A percentile compares a stretch with the other conserved stretches of the same genome.
These are phyloP conservation scores for Cocos nucifera DNA, from an alignment of 176 grass and related monocot species.

Conservation along the genomic window DNA sequence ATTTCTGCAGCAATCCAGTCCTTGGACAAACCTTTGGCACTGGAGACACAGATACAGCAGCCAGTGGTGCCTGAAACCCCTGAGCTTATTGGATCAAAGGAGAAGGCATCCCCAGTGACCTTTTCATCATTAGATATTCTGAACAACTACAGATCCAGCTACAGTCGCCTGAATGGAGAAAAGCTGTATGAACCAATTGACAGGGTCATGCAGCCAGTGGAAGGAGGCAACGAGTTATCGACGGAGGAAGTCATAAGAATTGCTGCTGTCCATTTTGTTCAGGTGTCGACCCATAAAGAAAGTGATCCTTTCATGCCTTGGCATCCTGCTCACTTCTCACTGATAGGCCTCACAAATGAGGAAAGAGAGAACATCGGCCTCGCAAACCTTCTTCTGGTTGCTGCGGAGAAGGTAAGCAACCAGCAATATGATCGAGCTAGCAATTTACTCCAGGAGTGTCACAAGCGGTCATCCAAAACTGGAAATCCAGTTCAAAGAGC, in stretches of 20 bases:
- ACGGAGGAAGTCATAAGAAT: slow-evolving; percentile 1
- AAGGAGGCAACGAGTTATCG: not conserved
- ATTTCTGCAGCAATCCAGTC: not conserved
- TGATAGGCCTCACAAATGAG: too few relatives aligned
- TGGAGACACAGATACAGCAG: not conserved
- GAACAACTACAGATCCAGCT: too few relatives aligned
- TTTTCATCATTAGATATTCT: too few relatives aligned
- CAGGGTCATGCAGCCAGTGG: not conserved
- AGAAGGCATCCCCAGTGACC: too few relatives aligned
- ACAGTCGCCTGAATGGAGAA: too few relatives aligned
- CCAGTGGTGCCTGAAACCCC: too few relatives aligned
- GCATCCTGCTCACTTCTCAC: too few relatives aligned
- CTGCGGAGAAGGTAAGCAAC: slow-evolving; percentile 2
- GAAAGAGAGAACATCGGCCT: not conserved
- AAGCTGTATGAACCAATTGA: too few relatives aligned
- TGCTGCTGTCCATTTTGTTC: not conserved
- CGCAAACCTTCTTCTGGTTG: not conserved
- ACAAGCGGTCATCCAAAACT: not conserved
- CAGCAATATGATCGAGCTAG: not conserved
- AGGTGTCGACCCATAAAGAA: not conserved
- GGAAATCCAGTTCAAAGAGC: slow-evolving; percentile 8
- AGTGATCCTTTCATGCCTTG: not conserved
- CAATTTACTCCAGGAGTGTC: not conserved
- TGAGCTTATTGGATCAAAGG: too few relatives aligned
- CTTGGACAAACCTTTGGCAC: not conserved